Base-by-base conservation (phyloP, 1,284 basidiomycete species). In the Ustilago nuda region DNA sequence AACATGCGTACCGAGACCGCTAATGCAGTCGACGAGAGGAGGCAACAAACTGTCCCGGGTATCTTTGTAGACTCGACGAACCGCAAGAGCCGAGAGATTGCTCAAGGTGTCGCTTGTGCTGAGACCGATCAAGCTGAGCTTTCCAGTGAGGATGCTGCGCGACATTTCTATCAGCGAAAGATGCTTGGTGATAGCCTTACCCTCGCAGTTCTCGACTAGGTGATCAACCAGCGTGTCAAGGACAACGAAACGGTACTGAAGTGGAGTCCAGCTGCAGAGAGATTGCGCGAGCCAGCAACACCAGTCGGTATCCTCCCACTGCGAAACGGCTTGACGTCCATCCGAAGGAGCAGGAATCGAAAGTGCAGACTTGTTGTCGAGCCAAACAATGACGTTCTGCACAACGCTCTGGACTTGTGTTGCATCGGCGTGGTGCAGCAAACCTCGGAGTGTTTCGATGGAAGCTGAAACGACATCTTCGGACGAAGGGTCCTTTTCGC, bases 181-280 rank as follows among this genome's bases (percentile, higher is more conserved):
- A 63, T 93, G 92, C 81, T 92, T 89, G 19, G 88, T 79, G 4
- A 89, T 88, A 4, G 89, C 84, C 0, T 88, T 81, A 1, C 88
- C 84, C 69, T 94, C 93, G 76, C 91, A 90, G 51, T 90, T 89
- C 74, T 91, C 90, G 39, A 92, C 88, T 7, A 98, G 89, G 33
- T 90, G 89, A 83, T 98, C 94, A 41, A 97, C 91, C 9, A 98
- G 88, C 78, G 91, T 90, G 2, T 92, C 92, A 11, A 95, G 94
- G 3, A 98, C 90, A 19, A 92, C 91, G 83, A 93, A 95, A 37
- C 95, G 92, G 86, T 96, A 96, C 84, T 96, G 94, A 69, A 95
- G 93, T 79, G 92, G 92, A 8, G 93, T 90, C 92, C 94, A 96
- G 76, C 93, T 91, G 33, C 92, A 91, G 7, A 91, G 88, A 73